Base-by-base conservation (phyloP, 495 filamentous ascomycete genomes). In the Pyrenopolyporus hunteri region DNA sequence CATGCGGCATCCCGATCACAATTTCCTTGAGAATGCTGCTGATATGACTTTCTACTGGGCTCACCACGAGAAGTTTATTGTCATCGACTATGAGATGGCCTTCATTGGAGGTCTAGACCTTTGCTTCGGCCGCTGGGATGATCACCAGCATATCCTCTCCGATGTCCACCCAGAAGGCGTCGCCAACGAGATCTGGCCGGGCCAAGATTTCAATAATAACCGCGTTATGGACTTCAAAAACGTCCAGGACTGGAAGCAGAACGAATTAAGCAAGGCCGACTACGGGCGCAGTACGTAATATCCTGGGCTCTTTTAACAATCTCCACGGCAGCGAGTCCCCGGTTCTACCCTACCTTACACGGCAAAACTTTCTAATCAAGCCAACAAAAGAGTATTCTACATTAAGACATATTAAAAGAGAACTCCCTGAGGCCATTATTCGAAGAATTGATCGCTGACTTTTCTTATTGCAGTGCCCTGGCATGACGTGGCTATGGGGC, bases 31-130 rank as follows among this genome's bases (percentile, higher is more conserved):
- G 65, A 97, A 98, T 70, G 90, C 86, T 1, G 90, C 90, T 6
- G 93, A 98, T 58, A 96, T 96, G 92, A 97, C 92, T 0, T 90
- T 97, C 68, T 97, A 97, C 75, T 98, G 93, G 93, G 93, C 93
- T 0, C 93, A 98, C 70, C 93, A 98, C 70, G 93, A 98, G 69
- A 98, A 98, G 67, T 90, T 97, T 74, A 86, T 97, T 48, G 90
- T 98, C 25, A 88, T 97, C 48, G 93, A 98, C 74, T 95, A 96
- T 73, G 82, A 84, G 13, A 67, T 93, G 58, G 93, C 91, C 13
- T 98, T 97, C 66, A 91, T 96, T 54, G 93, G 93, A 32, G 93
- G 93, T 1, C 80, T 98, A 26, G 93, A 98, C 74, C 81, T 97
- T n/a, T 97, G 93, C 73, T 98, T 97, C 70, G 93, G 93, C 2